phyloP scores from a whole-genome alignment of 2,329 filamentous ascomycete species.

The Blastomyces gilchristii region DNA sequence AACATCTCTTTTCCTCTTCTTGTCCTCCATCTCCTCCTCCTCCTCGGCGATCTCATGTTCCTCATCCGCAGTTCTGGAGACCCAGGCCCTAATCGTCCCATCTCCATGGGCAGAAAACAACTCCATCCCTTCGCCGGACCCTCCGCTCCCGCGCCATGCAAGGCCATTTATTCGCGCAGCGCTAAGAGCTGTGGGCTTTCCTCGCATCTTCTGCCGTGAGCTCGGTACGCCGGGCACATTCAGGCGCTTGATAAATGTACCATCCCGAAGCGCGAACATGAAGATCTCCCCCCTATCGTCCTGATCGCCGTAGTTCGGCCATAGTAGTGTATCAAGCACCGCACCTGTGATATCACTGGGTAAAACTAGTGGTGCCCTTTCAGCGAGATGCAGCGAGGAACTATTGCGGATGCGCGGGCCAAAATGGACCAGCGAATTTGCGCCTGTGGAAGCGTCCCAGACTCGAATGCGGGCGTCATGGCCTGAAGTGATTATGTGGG shows the following conservation, averaged over 20 bases:
- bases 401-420: slow-evolving; percentile 69
- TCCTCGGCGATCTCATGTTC: slow-evolving; percentile 37
- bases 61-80: slow-evolving; percentile 47
- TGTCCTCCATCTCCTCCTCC: slow-evolving; percentile 41
- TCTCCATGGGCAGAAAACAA: slow-evolving; percentile 78
- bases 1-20: slow-evolving; percentile 62
- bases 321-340: slow-evolving; percentile 60
- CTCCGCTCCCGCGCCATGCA: slow-evolving; percentile 59
- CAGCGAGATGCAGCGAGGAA: slow-evolving; percentile 47
- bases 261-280: slow-evolving; percentile 68
- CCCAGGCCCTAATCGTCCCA: slow-evolving; percentile 73
- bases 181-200: slow-evolving; percentile 39
- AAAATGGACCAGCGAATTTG: slow-evolving; percentile 82
- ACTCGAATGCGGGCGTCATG: slow-evolving; percentile 78
- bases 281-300: slow-evolving; percentile 59
- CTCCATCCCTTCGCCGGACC: slow-evolving; percentile 48
- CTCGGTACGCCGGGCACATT: slow-evolving; percentile 49
- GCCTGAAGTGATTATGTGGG: slow-evolving; percentile 65
- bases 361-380: slow-evolving; percentile 51
- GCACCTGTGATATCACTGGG: slow-evolving; percentile 50
- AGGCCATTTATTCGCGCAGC: slow-evolving; percentile 61
- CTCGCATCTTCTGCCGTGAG: slow-evolving; percentile 26
- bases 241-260: slow-evolving; percentile 59
- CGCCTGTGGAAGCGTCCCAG: slow-evolving; percentile 71
- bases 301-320: slow-evolving; percentile 64